Base-by-base conservation (phyloP, 1,284 basidiomycete species). In the Naganishia sp. region DNA sequence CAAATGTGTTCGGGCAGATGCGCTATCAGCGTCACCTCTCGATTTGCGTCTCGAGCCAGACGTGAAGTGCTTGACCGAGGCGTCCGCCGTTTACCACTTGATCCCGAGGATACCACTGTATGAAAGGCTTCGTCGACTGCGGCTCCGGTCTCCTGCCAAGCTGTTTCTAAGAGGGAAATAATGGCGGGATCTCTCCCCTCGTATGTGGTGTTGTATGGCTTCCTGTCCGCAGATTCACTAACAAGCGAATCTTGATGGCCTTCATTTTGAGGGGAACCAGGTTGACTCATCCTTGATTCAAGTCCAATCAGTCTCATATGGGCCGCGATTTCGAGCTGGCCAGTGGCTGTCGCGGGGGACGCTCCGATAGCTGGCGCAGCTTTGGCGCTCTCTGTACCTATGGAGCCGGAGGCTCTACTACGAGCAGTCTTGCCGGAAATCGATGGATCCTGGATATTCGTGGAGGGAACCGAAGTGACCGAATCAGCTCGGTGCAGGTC, bases 1-100 rank as follows among this genome's bases (percentile, higher is more conserved):
- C 88, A 89, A 0, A 86, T 85, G 74, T 97, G 94, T 10, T 92
- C 91, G 23, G 85, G 85, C n/a, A 95, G 84, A 76, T 95, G 89
- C 0, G 90, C 88, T 57, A 96, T 86, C 68, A 95, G 84, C 0
- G 84, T 88, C 0, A 90, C 89, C 68, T 92, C 90, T 21, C 77
- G 79, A 78, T 69, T 55, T 73, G 74, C 63, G 70, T 73, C 57
- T 75, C 75, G 25, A 3, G 18, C 23, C 21, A 46, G 28, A 3
- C 33, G 57, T 23, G 57, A 50, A 21, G 50, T 31, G 16, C n/a
- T 57, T 28, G 44, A 53, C 16, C 53, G 50, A 28, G 64, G 43
- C 21, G 36, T 49, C 18, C 56, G 64, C n/a, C 60, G 28, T 31
- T 60, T 63, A n/a, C 64, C 23, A 28, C 3, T 46, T 10, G 31